These are phyloP conservation scores for Tylopilus sp. DNA, from an alignment of 1,284 basidiomycete genomes.

Conservation along the genomic window DNA sequence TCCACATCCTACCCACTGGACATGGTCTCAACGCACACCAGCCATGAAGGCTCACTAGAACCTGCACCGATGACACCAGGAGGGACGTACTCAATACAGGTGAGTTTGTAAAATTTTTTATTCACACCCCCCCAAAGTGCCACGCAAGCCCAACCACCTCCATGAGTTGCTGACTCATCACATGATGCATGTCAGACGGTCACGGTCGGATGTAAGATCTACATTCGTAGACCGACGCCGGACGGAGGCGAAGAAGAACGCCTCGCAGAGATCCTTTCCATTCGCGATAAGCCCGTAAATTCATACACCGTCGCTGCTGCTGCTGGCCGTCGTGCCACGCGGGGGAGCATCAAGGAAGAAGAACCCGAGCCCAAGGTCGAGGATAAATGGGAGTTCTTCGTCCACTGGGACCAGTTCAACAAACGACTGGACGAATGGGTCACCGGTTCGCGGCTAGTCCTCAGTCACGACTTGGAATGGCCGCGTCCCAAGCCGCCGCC, in stretches of 20 bases:
- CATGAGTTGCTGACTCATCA: constrained; percentile 30
- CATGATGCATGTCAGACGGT: constrained; percentile 58
- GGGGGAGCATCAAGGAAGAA: constrained; percentile 38
- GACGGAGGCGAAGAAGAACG: constrained; percentile 81
- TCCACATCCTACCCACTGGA: constrained; percentile 5
- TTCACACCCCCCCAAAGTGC: constrained; percentile 16
- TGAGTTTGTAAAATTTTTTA: constrained; percentile 35
- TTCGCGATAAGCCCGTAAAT: constrained; percentile 78
- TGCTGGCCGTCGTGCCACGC: constrained; percentile 36
- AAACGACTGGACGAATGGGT: constrained; percentile 99
- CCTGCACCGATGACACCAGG: constrained; percentile 67
- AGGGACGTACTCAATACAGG: constrained; percentile 73
- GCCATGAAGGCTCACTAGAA: constrained; percentile 44
- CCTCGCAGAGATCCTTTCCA: constrained; percentile 90
- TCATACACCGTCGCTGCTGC: constrained; percentile 41
- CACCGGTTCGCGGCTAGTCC: constrained; percentile 80
- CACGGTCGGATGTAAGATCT: constrained; percentile 90
- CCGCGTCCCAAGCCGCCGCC: constrained; percentile 79
- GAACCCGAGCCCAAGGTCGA: constrained; percentile 54
- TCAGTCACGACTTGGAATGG: constrained; percentile 90
- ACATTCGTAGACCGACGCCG: constrained; percentile 73
- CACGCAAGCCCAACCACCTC: constrained; percentile 8
- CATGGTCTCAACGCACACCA: constrained; percentile 33
- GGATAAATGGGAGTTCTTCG: constrained; percentile 90
- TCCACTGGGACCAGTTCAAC: constrained; percentile 98